Conservation (phyloP, 2,329 filamentous ascomycete species). For the Fusarium mundagurra region DNA sequence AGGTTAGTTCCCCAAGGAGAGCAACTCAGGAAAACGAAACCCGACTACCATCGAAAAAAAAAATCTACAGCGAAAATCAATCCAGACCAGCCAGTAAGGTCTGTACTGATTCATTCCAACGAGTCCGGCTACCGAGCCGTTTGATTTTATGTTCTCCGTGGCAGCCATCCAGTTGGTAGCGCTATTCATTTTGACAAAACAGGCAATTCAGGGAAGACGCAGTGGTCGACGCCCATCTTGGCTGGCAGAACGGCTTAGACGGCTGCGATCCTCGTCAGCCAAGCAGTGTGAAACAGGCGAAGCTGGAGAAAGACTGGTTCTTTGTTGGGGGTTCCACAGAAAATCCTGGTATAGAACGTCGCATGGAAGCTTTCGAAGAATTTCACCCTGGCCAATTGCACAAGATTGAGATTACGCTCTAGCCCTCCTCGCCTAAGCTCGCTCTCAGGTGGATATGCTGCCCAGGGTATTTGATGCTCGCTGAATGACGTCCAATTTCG, state of each 20-base stretch:
- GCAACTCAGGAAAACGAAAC: slow-evolving; percentile 10
- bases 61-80: not conserved
- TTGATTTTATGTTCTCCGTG: slow-evolving; percentile 18
- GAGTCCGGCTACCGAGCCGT: slow-evolving; percentile 18
- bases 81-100: slow-evolving; percentile 4
- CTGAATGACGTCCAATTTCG: slow-evolving; percentile 46
- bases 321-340: slow-evolving; percentile 33
- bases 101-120: slow-evolving; percentile 36
- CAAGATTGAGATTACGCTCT: slow-evolving; percentile 11
- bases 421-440: slow-evolving; percentile 16
- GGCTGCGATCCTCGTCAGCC: slow-evolving; percentile 28
- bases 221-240: not conserved
- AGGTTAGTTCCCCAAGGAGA: not conserved
- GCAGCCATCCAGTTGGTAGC: slow-evolving; percentile 25
- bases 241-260: slow-evolving; percentile 19
- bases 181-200: slow-evolving; percentile 4
- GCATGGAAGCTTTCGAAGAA: slow-evolving; percentile 43
- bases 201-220: slow-evolving; percentile 13
- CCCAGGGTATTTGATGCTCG: slow-evolving; percentile 25
- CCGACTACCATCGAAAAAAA: too few species aligned
- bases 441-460: slow-evolving; percentile 30
- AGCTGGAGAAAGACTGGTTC: slow-evolving; percentile 24
- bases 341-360: slow-evolving; percentile 35
- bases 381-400: slow-evolving; percentile 6
- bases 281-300: slow-evolving; percentile 24